A percentile compares a stretch with the other conserved stretches of the same genome.
Evolutionary conservation across 2,329 filamentous ascomycete species (phyloP).

Genomic region (Chalara sp.): DNA sequence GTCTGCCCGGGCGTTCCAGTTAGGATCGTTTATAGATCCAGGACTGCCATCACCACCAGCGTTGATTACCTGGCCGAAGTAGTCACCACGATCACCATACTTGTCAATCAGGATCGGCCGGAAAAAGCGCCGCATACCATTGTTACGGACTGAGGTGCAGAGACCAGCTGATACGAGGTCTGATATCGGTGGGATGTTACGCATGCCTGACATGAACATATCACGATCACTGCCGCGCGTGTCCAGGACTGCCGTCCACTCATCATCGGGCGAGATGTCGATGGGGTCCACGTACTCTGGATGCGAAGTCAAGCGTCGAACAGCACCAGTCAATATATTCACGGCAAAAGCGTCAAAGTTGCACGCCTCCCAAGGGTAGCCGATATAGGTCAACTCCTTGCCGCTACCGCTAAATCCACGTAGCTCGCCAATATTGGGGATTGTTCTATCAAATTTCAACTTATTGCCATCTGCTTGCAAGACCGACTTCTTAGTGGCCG

Average conservation of each 20-base stretch:
- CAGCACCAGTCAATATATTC: conserved; percentile 32
- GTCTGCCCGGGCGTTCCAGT: conserved; percentile 42
- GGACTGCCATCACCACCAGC: conserved; percentile 26
- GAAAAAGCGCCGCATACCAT: conserved; percentile 39
- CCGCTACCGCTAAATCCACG: conserved; percentile 38
- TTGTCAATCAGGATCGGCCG: conserved; percentile 36
- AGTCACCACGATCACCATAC: conserved; percentile 37
- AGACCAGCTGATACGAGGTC: neutral
- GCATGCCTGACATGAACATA: conserved; percentile 33
- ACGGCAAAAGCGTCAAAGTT: conserved; percentile 40
- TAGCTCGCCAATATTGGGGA: conserved; percentile 35
- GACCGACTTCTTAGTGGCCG: too few relatives aligned
- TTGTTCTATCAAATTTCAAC: conserved; percentile 25
- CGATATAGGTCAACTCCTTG: conserved; percentile 35
- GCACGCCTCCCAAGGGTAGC: conserved; percentile 30
- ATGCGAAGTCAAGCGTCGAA: conserved; percentile 36
- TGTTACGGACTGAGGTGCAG: conserved; percentile 36
- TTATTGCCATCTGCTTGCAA: conserved; percentile 16
- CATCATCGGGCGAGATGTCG: conserved; percentile 34
- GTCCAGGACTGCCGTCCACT: conserved; percentile 38
- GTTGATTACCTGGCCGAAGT: conserved; percentile 39
- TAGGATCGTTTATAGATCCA: conserved; percentile 35
- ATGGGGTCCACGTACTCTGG: conserved; percentile 39
- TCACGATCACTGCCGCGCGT: conserved; percentile 35
- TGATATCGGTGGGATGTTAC: conserved; percentile 27